Conservation (phyloP, 768 basidiomycete genomes). For the Phanerodontia chrysosporium region DNA sequence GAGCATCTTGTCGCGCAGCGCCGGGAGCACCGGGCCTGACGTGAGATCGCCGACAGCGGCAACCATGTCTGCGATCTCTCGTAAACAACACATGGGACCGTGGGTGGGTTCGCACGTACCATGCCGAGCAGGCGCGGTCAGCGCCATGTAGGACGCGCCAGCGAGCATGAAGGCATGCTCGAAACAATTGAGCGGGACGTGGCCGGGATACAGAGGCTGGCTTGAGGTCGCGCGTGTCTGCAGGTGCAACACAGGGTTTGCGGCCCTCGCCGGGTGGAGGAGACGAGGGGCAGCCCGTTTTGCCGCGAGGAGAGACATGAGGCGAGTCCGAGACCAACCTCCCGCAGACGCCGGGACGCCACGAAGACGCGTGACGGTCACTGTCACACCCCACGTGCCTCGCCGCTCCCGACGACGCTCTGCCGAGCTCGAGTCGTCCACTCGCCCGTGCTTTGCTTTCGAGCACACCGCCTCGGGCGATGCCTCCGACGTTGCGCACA, state of each 20-base stretch:
- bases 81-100: not conserved
- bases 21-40: conserved; percentile 71
- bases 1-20: conserved; percentile 74
- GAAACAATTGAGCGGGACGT: conserved; percentile 76
- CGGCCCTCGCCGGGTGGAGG: not conserved
- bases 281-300: not conserved
- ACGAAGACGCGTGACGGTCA: too few relatives aligned
- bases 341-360: too few relatives aligned
- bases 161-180: conserved; percentile 83
- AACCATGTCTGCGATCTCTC: conserved; percentile 70
- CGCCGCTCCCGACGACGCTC: too few relatives aligned
- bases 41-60: conserved; percentile 94
- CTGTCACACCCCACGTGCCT: too few relatives aligned
- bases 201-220: conserved; percentile 64
- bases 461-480: too few relatives aligned
- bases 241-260: not conserved
- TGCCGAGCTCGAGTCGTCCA: too few relatives aligned
- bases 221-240: conserved; percentile 17
- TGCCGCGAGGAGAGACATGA: not conserved
- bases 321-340: too few relatives aligned
- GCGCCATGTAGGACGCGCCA: conserved; percentile 80
- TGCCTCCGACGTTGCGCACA: too few relatives aligned
- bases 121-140: conserved; percentile 77
- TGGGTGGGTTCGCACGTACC: conserved; percentile 46
- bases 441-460: too few relatives aligned